These are phyloP conservation scores for Debaryomyces udenii DNA, from an alignment of 1,139 yeast species.

Conservation along the genomic window DNA sequence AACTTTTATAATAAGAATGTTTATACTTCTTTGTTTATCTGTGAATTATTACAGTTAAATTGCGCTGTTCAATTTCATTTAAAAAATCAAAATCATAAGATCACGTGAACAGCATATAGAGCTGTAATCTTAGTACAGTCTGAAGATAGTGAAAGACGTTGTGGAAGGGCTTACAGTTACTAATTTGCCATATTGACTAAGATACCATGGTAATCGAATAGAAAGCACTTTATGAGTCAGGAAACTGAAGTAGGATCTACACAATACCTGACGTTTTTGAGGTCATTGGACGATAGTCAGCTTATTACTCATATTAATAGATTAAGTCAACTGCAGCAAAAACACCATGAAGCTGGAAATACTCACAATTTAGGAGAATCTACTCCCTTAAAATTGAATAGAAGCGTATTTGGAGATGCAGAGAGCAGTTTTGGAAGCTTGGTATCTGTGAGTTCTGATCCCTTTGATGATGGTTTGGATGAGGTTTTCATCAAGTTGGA, in stretches of 20 bases:
- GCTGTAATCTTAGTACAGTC: no score
- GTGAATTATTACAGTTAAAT: neutral
- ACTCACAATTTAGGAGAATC: conserved; percentile 2
- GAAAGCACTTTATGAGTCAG: conserved; percentile 2
- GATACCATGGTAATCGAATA: no score
- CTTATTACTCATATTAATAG: conserved; percentile 34
- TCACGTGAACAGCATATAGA: no score
- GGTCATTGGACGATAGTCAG: conserved; percentile 37
- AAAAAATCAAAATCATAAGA: neutral
- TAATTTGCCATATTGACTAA: no score
- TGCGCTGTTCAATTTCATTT: conserved; percentile 3
- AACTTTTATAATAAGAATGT: neutral
- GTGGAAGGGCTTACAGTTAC: no score
- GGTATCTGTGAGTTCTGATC: conserved; percentile 30
- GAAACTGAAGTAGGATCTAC: conserved; percentile 6
- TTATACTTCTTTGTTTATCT: conserved; percentile 4
- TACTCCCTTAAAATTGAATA: neutral
- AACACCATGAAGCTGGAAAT: neutral
- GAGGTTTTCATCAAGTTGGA: conserved; percentile 17
- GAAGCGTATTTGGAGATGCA: neutral
- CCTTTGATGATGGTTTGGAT: conserved; percentile 47
- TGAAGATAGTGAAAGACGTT: no score
- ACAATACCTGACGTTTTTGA: conserved; percentile 29
- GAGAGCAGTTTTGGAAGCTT: conserved; percentile 5
- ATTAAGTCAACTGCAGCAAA: conserved; percentile 25